Evolutionary conservation across 139 green algal genomes (phyloP), one percentile per base, ranked within the genome.

Genomic region (Raphidocelis subcapitata): DNA sequence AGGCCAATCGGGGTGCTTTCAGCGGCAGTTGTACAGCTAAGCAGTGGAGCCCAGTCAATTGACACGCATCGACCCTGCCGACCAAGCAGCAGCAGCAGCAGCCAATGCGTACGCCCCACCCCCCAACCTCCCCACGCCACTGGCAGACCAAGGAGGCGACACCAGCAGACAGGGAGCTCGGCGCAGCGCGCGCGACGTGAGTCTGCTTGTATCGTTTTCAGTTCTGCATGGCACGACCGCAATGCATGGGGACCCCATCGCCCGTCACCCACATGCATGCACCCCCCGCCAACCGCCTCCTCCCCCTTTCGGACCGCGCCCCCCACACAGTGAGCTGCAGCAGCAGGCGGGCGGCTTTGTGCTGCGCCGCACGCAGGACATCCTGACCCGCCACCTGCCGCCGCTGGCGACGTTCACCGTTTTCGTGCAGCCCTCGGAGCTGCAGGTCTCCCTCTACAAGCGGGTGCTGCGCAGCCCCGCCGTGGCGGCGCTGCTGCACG

Each of bases 371-470:
- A 93, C 84, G 24, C 74, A 87, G 20, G 86, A 87, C 33, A 72
- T 96, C 20, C 92, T 94, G 35, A 74, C 81, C 5, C 76, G 70
- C 33, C 92, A 90, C 79, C 83, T 97, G 65, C 93, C 93, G 3
- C 81, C 82, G 3, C 86, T 93, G 32, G 73, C 74, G n/a, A 76
- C 68, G 29, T 85, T 87, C 56, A 85, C 89, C 1, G 77, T 94
- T 16, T 96, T 96, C 76, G 92, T 87, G 80, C 73, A 76, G 26
- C 78, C 84, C 1, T 84, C 85, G 28, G 56, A 67, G n/a, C 65
- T 82, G 66, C 90, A 95, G 82, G 77, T 85, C 33, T 29, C 72
- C 18, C 28, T 90, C 67, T 92, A 92, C 81, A 68, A 67, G 44
- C 44, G 62, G 1, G 55, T 92, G 51, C 75, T 95, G 51, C 63